phyloP scores from a whole-genome alignment of 805 yeast species.

The Zygosaccharomyces lentus region DNA sequence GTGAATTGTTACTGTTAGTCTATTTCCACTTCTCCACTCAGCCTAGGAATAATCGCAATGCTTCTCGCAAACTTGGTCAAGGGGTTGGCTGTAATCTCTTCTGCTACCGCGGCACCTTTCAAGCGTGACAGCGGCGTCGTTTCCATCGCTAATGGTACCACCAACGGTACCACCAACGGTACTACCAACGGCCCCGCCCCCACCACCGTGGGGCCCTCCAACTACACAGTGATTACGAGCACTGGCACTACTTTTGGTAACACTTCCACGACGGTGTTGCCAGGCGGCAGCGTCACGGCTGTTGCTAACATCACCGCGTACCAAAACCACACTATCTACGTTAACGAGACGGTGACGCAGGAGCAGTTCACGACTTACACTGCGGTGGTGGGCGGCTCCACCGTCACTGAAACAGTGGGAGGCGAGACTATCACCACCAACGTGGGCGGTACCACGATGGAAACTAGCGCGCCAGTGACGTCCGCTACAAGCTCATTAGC shows the following conservation, averaged over 20 bases:
- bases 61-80: background rate
- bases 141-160: too few relatives aligned
- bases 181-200: background rate
- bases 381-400: conserved; percentile 2
- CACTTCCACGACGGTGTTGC: background rate
- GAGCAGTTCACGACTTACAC: conserved; percentile 1
- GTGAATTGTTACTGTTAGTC: background rate
- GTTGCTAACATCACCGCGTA: conserved; percentile 1
- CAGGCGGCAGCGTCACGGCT: conserved; percentile 1
- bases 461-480: background rate
- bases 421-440: background rate
- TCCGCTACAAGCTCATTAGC: conserved; percentile 1
- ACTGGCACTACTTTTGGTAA: background rate
- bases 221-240: background rate
- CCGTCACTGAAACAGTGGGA: background rate
- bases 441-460: conserved; percentile 3
- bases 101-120: conserved; percentile 1
- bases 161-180: background rate
- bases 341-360: background rate
- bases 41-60: background rate
- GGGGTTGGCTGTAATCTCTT: background rate
- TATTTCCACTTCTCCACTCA: background rate
- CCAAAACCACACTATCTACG: background rate
- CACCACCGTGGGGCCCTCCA: background rate
- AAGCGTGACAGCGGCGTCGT: background rate